Evolutionary conservation across 352 stramenopile genomes (phyloP), one percentile per base, ranked within the genome.

Genomic region (Pythium pyrilobum): DNA sequence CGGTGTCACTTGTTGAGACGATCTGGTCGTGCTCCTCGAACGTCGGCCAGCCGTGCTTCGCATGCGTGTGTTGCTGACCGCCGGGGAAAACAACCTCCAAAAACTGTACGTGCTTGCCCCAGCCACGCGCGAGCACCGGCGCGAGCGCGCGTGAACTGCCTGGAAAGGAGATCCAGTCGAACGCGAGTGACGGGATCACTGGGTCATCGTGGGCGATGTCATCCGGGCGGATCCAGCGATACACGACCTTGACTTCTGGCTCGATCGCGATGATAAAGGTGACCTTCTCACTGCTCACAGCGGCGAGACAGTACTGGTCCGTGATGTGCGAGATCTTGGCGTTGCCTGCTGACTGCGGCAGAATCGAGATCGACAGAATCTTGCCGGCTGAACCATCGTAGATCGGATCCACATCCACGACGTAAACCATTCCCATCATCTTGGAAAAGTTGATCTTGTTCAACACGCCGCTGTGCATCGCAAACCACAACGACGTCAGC

Each of bases 231-330:
- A 81, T 57, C 96, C 96, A 99, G 40, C 91, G 87, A 71, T 98
- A 90, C 31, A 98, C 70, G 11, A 98, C 91, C 50, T 89, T 93
- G 8, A 98, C 92, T 42, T 93, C 89, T 8, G 94, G 96, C 58
- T 98, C 92, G 18, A 98, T 95, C 5, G 92, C 92, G 18, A 98
- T 93, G 20, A 97, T 85, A 70, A 98, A 99, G 3, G 94, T 98
- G 56, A 96, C 88, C 23, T 94, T 96, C 56, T 96, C 88, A 2
- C 87, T 95, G 54, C 78, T 91, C 28, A 93, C 49, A 1, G 84
- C 84, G 27, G 79, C 82, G 10, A 95, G 56, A 45, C 69, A 92
- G 64, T 95, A 95, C 61, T 89, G 81, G 29, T 95, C 84, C 10
- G 81, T 92, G 15, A 94, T 52, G 59, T 90, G 79, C 33, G 81